Conservation (phyloP, 768 basidiomycete genomes). For the Rubroboletus satanas region DNA sequence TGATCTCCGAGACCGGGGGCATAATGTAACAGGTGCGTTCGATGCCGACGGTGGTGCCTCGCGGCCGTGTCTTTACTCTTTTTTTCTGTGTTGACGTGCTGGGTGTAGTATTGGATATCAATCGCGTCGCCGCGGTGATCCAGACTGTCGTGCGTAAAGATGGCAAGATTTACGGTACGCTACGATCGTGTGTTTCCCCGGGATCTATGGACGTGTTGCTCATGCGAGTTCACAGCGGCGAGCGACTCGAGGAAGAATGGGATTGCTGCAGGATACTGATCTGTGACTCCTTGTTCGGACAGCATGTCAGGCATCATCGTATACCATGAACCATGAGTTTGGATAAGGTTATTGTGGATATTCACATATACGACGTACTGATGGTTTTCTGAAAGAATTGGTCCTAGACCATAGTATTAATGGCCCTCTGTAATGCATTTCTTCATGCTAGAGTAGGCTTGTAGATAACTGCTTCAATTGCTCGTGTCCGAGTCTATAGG, state of each 20-base stretch:
- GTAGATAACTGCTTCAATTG: background rate
- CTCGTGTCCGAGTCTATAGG: background rate
- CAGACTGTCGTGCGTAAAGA: constrained; percentile 56
- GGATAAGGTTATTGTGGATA: background rate
- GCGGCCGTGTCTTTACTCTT: background rate
- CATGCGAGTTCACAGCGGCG: constrained; percentile 48
- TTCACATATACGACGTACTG: background rate
- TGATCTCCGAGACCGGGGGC: constrained; percentile 57
- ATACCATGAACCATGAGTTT: background rate
- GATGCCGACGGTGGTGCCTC: background rate
- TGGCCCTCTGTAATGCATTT: background rate
- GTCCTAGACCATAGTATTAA: background rate
- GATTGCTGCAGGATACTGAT: constrained; percentile 80
- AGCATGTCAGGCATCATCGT: too few species aligned
- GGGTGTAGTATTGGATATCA: constrained; percentile 54
- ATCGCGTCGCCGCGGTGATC: constrained; percentile 71
- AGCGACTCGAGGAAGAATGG: constrained; percentile 93
- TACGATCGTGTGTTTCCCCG: background rate
- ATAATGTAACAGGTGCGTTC: constrained; percentile 61
- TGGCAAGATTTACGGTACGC: constrained; percentile 61
- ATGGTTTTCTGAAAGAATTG: too few species aligned
- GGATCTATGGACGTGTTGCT: background rate
- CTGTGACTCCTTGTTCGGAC: too few species aligned
- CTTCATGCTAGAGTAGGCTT: background rate
- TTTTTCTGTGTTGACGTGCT: background rate